Base-by-base conservation (phyloP, 139 green algal genomes). In the Nannochloris sp. region DNA sequence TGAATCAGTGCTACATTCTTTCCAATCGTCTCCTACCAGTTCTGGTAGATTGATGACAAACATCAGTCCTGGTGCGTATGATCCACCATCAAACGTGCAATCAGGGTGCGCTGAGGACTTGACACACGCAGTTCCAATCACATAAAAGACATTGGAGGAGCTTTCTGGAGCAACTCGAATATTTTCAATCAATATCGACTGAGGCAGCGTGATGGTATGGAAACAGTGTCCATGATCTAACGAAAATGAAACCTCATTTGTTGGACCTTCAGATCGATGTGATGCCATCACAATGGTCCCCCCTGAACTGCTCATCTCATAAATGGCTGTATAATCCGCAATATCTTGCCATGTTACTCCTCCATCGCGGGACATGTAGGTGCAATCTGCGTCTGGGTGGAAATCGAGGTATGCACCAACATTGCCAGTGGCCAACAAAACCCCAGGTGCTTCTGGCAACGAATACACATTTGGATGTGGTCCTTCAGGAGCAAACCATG, bases 351-450 rank as follows among this genome's bases (percentile, higher is more conserved):
- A 98, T 13, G 74, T 92, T 26, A 82, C 63, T 1, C 92, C 92
- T 10, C 84, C 92, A 58, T 98, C 91, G 0, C 75, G 75, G 1
- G 86, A 94, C 48, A 94, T 48, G 63, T 71, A 96, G 25, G 89
- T 96, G 78, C 89, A 95, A 11, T 78, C 61, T 49, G 71, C 53
- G 60, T 87, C 72, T n/a, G 65, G 62, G 25, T 63, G 33, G 26
- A 68, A 65, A 63, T 77, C 72, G 23, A 88, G 62, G 53, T 80
- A 72, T 3, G 56, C 10, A 9, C 84, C 87, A 29, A 91, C 74
- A 67, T 95, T 97, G 60, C 92, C 92, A 5, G 79, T 87, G 9
- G 79, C 90, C 64, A 98, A 85, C 25, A 97, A 67, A 25, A 97
- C 17, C 17, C 92, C 92, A 1, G 92, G 92, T 0, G 89, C 84